Conservation (phyloP, 495 filamentous ascomycete species). For the Penicillium pancosmium region DNA sequence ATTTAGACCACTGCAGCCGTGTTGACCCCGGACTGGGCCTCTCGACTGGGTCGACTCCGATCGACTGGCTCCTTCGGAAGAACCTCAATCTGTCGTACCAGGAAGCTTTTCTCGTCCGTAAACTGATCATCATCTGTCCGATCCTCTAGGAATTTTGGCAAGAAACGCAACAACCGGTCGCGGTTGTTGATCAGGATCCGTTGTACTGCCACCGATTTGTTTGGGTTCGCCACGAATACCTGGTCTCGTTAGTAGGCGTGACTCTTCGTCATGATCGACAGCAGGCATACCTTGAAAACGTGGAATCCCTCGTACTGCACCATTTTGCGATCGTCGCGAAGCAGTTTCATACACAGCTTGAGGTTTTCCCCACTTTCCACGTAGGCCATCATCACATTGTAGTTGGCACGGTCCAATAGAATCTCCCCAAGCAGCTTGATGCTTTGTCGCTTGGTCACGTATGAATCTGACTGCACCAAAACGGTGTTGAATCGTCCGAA, state of each 20-base stretch:
- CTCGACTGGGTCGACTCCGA: constrained; percentile 34
- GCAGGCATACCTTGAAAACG: constrained; percentile 80
- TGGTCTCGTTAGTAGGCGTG: constrained; percentile 34
- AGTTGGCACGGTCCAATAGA: constrained; percentile 91
- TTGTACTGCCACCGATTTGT: constrained; percentile 92
- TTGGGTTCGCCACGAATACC: constrained; percentile 97
- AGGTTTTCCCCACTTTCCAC: constrained; percentile 93
- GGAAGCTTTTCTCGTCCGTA: constrained; percentile 93
- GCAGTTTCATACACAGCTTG: constrained; percentile 96
- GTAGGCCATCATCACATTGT: constrained; percentile 96
- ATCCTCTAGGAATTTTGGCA: constrained; percentile 91
- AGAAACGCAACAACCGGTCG: constrained; percentile 82
- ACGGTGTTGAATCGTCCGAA: constrained; percentile 86
- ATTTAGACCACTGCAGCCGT: constrained; percentile 36
- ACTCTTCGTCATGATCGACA: not conserved
- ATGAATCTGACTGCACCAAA: constrained; percentile 89
- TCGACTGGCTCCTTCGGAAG: constrained; percentile 70
- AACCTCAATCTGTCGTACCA: constrained; percentile 90
- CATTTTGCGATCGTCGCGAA: constrained; percentile 95
- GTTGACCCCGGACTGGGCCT: constrained; percentile 40
- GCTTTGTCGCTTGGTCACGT: constrained; percentile 97
- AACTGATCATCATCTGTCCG: constrained; percentile 98
- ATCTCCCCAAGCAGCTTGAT: constrained; percentile 97
- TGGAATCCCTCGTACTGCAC: constrained; percentile 99
- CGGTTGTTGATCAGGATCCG: constrained; percentile 95